Evolutionary conservation across 139 green algal species (phyloP), one percentile per base, ranked within the genome.

Genomic region (Mesotaenium endlicherianum): DNA sequence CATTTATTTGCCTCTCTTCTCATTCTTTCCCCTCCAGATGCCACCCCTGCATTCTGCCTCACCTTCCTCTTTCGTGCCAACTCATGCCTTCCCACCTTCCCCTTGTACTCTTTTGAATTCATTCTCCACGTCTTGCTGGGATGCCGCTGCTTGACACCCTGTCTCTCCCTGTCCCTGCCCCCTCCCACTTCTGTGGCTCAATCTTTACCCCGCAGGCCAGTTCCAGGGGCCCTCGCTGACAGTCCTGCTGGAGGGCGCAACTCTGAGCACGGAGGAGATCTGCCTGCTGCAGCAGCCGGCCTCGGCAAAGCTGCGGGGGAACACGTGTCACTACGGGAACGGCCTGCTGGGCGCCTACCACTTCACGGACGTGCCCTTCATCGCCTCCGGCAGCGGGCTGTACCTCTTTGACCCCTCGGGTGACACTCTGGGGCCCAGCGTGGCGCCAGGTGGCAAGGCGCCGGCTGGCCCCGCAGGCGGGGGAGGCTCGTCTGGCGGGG

Each of bases 151-250:
- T 77, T 39, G 20, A 59, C 34, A 16, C 31, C 47, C 34, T 49
- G 8, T 74, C 60, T 39, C 60, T 74, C 60, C 36, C 16, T 74
- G 34, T 16, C 60, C 36, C 60, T 64, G 20, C 50, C 20, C 60
- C 34, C 60, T 8, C 69, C 17, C 69, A 55, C 41, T 77, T 77
- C 14, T 3, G 43, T 77, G 20, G 60, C 36, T 77, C 47, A 59
- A 11, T 16, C 0, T 39, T 11, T 42, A 20, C n/a, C n/a, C n/a
- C n/a, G n/a, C 79, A 85, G 80, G 83, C 2, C 71, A 41, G 0
- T 91, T 91, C 81, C 92, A 94, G 50, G 92, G 93, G 6, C 92
- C 92, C 3, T 88, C 91, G 6, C 45, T 95, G 50, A 93, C 88
- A 43, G 75, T 92, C 16, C 78, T 74, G 2, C 38, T 95, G 3